Evolutionary conservation across 495 filamentous ascomycete species (phyloP).

Genomic region (Aspergillus sclerotioniger): DNA sequence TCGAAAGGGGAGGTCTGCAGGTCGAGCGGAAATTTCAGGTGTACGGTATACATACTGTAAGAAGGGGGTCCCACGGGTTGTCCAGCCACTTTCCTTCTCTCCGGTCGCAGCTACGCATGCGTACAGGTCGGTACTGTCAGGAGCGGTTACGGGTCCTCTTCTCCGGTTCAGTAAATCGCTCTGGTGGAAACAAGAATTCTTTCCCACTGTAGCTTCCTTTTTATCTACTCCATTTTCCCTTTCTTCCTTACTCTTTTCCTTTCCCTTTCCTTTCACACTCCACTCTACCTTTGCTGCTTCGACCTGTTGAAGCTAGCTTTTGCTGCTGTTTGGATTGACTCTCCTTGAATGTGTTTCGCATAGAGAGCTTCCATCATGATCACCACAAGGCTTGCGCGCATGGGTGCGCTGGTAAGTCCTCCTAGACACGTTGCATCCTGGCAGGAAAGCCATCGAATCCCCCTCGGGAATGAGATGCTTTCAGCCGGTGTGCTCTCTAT

Average conservation of each 20-base stretch:
- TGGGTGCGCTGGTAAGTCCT: slow-evolving; percentile 55
- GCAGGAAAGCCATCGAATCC: not conserved
- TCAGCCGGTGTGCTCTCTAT: slow-evolving; percentile 1
- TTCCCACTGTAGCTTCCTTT: slow-evolving; percentile 48
- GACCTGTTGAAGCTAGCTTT: slow-evolving; percentile 41
- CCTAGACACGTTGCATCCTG: slow-evolving; percentile 1
- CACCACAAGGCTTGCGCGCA: slow-evolving; percentile 53
- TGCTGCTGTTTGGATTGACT: slow-evolving; percentile 32
- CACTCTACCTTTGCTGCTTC: slow-evolving; percentile 36
- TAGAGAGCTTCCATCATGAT: slow-evolving; percentile 54
- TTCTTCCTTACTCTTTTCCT: slow-evolving; percentile 20
- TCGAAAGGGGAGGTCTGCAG: slow-evolving; percentile 5
- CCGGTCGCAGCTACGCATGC: slow-evolving; percentile 36
- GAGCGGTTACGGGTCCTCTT: slow-evolving; percentile 46
- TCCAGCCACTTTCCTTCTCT: slow-evolving; percentile 25
- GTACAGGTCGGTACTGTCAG: slow-evolving; percentile 38
- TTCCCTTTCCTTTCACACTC: slow-evolving; percentile 26
- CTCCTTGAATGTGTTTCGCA: slow-evolving; percentile 39
- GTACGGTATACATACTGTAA: slow-evolving; percentile 6
- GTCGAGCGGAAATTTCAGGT: slow-evolving; percentile 7
- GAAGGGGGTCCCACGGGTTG: slow-evolving; percentile 4
- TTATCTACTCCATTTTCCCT: slow-evolving; percentile 40
- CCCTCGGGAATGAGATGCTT: not conserved
- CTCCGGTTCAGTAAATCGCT: slow-evolving; percentile 41
- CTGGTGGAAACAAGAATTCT: slow-evolving; percentile 30